Base-by-base conservation (phyloP, 768 basidiomycete genomes). In the Tylopilus subfusipes region DNA sequence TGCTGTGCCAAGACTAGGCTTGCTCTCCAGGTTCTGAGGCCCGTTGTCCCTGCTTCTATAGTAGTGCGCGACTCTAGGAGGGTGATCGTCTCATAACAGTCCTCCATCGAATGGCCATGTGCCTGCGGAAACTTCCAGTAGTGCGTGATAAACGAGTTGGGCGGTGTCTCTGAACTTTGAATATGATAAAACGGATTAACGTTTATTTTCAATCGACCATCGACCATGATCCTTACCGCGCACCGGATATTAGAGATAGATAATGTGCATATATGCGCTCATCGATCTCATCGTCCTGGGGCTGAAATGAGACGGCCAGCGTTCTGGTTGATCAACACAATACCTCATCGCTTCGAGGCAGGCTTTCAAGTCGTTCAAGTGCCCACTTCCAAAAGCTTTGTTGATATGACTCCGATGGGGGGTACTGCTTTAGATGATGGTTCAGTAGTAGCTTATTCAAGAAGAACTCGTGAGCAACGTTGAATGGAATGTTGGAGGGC, bases 11-110 rank as follows among this genome's bases (percentile, higher is more conserved):
- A 73, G 29, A 80, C 72, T 42, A 86, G 78, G 59, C 88, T 85
- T 6, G 90, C 87, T 27, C 77, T 73, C 90, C 90, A 93, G 8
- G 90, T 93, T 50, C 86, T 77, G 45, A 92, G 69, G 13, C 90
- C 89, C 1, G 89, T 92, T 0, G 88, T 92, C 0, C 90, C 90
- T 39, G 75, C 74, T 66, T 91, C 88, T 27, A 91, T 83, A 3
- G 77, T 82, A 3, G 82, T 85, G 8, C 84, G 81, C 1, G 90
- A 90, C 69, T 93, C 90, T 10, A 86, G 70, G 2, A 92, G 69
- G 0, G 90, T 90, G 18, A 77, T 72, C 5, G 68, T 77, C 43
- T 76, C 73, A 56, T 73, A 77, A 21, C 64, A 13, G 5, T 50
- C 24, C 16, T 40, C 53, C 25, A 21, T 31, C 14, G 24, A 36